These are phyloP conservation scores for Cystobasidiaceae sp. DNA, from an alignment of 1,284 basidiomycete genomes.

Conservation along the genomic window DNA sequence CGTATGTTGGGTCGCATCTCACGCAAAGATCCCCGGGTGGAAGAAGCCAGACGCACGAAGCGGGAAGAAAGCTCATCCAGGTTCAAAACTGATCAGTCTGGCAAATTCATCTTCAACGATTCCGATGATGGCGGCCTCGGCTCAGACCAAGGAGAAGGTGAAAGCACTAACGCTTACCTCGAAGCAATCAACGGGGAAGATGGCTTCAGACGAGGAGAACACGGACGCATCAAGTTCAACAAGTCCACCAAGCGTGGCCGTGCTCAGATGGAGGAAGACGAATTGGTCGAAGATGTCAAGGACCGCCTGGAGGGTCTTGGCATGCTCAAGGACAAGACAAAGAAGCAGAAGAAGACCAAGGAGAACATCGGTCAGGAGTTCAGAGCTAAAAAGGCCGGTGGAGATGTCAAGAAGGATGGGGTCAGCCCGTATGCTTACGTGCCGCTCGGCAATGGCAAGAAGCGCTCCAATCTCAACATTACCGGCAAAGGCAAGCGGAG, in stretches of 20 bases:
- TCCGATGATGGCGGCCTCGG: constrained; percentile 47
- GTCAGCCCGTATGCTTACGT: constrained; percentile 92
- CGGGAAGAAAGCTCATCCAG: constrained; percentile 38
- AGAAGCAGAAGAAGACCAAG: constrained; percentile 56
- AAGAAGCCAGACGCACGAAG: constrained; percentile 1
- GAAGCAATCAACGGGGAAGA: constrained; percentile 77
- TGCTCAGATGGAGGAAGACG: constrained; percentile 56
- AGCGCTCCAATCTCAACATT: constrained; percentile 16
- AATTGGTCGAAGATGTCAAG: constrained; percentile 56
- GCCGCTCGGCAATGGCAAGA: constrained; percentile 37
- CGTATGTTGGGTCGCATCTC: constrained; percentile 65
- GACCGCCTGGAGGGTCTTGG: constrained; percentile 37
- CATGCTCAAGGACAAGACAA: constrained; percentile 46
- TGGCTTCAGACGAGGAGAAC: constrained; percentile 76
- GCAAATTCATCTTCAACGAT: constrained; percentile 82
- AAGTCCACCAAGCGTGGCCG: constrained; percentile 70
- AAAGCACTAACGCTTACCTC: constrained; percentile 60
- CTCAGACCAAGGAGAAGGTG: constrained; percentile 46
- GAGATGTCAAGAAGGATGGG: constrained; percentile 80
- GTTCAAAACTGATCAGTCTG: constrained; percentile 82
- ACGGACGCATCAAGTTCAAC: constrained; percentile 88
- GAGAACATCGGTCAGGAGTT: constrained; percentile 76
- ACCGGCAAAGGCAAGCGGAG: constrained; percentile 25
- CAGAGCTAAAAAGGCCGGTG: constrained; percentile 68
- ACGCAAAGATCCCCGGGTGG: constrained; percentile 53